A percentile compares a stretch with the other conserved stretches of the same genome.
phyloP scores from a whole-genome alignment of 345 rosid genomes.

The Eucalyptus leucophloia region DNA sequence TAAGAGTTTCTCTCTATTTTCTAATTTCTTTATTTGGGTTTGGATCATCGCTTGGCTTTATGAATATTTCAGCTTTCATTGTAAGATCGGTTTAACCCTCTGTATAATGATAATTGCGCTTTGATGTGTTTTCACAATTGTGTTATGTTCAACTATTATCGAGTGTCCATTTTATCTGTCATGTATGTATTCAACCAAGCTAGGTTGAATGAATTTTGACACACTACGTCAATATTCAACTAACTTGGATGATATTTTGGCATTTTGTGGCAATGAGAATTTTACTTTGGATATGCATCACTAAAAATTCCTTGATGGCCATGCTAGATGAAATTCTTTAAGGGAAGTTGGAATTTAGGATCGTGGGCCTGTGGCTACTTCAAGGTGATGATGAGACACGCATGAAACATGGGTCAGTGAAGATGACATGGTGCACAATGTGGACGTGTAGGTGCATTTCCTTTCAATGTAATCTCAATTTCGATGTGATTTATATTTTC shows the following conservation, averaged over 20 bases:
- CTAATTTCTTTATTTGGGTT: background rate
- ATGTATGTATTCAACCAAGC: background rate
- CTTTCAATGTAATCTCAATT: background rate
- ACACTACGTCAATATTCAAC: background rate
- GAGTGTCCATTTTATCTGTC: background rate
- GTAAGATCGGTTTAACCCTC: no score
- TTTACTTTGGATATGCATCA: background rate
- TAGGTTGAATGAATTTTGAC: background rate
- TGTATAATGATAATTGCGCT: rapidly evolving
- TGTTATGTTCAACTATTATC: no score
- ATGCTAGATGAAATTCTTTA: background rate
- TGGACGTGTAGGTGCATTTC: background rate
- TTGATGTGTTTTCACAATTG: background rate
- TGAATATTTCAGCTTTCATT: background rate
- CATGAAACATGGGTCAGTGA: background rate
- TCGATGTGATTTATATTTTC: background rate
- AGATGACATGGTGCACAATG: background rate
- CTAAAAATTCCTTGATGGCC: background rate
- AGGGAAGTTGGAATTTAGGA: background rate
- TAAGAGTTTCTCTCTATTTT: background rate
- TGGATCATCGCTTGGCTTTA: background rate
- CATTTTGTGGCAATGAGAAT: background rate
- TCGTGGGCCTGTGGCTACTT: background rate
- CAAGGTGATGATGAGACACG: background rate
- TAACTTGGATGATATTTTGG: background rate